Conservation (phyloP, 805 yeast genomes). For the Torulaspora microellipsoides region DNA sequence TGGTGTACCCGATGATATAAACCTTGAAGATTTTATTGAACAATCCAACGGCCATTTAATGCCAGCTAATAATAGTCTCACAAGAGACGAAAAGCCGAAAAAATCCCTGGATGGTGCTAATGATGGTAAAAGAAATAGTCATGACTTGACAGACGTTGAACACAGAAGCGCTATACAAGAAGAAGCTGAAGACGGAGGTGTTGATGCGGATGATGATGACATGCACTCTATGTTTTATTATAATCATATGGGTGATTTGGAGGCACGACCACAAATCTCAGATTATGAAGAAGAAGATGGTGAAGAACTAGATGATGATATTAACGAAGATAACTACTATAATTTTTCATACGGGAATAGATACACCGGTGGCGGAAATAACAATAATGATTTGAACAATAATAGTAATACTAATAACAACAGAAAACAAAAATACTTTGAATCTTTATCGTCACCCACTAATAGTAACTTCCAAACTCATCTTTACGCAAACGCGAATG, state of each 20-base stretch:
- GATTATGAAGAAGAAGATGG: slow-evolving; percentile 31
- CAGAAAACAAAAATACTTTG: slow-evolving; percentile 4
- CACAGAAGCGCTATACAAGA: slow-evolving; percentile 21
- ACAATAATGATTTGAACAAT: slow-evolving; percentile 3
- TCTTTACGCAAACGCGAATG: neutral
- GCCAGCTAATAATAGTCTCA: slow-evolving; percentile 6
- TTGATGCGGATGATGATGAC: slow-evolving; percentile 25
- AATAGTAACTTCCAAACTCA: slow-evolving; percentile 1
- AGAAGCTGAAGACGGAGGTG: slow-evolving; percentile 15
- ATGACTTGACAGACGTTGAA: slow-evolving; percentile 9
- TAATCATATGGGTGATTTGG: slow-evolving; percentile 29
- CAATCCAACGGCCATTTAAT: slow-evolving; percentile 36
- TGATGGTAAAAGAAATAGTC: slow-evolving; percentile 8
- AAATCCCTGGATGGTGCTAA: neutral
- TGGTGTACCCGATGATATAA: slow-evolving; percentile 59
- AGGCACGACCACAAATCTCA: slow-evolving; percentile 31
- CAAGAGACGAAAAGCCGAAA: slow-evolving; percentile 6
- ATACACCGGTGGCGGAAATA: slow-evolving; percentile 1
- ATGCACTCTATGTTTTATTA: slow-evolving; percentile 35
- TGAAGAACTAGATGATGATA: slow-evolving; percentile 21
- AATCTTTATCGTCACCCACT: slow-evolving; percentile 4
- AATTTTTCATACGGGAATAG: slow-evolving; percentile 2
- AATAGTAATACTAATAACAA: slow-evolving; percentile 2
- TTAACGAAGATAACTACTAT: slow-evolving; percentile 9
- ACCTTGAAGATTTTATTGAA: slow-evolving; percentile 42